Base-by-base conservation (phyloP, 2,329 filamentous ascomycete genomes). In the Epichloe sibirici region DNA sequence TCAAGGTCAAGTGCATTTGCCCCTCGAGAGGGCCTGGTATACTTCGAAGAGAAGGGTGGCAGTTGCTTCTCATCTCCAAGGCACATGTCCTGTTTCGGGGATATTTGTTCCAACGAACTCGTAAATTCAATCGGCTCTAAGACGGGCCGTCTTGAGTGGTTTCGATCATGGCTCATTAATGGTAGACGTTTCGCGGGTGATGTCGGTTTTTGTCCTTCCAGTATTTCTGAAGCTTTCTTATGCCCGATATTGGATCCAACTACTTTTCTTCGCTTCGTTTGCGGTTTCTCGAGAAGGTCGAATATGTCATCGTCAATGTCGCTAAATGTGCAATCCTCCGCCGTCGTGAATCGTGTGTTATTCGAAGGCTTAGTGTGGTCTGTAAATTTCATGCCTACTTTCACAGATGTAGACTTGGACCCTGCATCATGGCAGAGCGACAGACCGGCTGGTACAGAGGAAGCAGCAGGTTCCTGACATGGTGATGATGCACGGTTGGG, bases 81-180 rank as follows among this genome's bases (percentile, higher is more conserved):
- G 11, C n/a, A 31, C 8, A 21, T 38, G 25, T 12, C 25, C 31
- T 23, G 38, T 31, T 11, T 48, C 48, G 4, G 55, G 38, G 55
- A 44, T 2, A 48, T 45, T 2, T 23, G 40, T 34, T 61, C 59
- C 5, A 67, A 62, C 0, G 70, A 69, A 52, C 69, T 72, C 0
- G 68, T 68, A 2, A 67, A 61, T 25, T 71, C 68, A 7, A 72
- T 72, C 2, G 60, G 55, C 2, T 67, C 65, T 17, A 56, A 34
- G 2, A 48, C 53, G 3, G 46, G 8, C 5, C 47, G 44, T 8
- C 11, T 45, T 12, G 34, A 13, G 34, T 9, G 51, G 7, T 25
- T 51, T 21, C 15, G 45, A 42, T 39, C 40, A 23, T 45, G 47
- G 38, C 17, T 21, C 37, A 31, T 38, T 25, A 42, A 38, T 15